Evolutionary conservation across 805 yeast genomes (phyloP).

Genomic region (Hyphopichia homilentoma): DNA sequence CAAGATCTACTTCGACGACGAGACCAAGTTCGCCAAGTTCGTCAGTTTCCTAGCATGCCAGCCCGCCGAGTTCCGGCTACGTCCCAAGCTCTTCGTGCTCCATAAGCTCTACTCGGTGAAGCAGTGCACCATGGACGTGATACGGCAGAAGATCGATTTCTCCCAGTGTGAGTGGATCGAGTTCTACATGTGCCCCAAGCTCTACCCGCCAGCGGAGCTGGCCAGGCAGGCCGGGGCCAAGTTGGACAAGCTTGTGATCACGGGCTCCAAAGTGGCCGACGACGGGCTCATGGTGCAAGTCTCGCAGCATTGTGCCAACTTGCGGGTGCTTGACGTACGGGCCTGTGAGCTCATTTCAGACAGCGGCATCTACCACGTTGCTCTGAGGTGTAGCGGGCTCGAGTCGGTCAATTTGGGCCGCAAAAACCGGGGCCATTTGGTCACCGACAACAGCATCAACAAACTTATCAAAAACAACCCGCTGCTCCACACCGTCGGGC

Average conservation of each 20-base stretch:
- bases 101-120: slow-evolving; percentile 58
- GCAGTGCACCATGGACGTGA: slow-evolving; percentile 51
- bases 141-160: slow-evolving; percentile 40
- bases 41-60: slow-evolving; percentile 5
- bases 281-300: slow-evolving; percentile 56
- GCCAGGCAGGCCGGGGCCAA: slow-evolving; percentile 20
- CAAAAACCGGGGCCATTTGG: slow-evolving; percentile 58
- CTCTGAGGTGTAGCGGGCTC: slow-evolving; percentile 55
- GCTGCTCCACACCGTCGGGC: slow-evolving; percentile 65
- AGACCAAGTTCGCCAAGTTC: slow-evolving; percentile 41
- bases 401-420: slow-evolving; percentile 75
- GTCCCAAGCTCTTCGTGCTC: slow-evolving; percentile 50
- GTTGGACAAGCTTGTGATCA: slow-evolving; percentile 50
- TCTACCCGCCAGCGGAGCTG: slow-evolving; percentile 49
- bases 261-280: slow-evolving; percentile 64
- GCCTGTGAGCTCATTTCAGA: slow-evolving; percentile 82
- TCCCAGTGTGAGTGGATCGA: slow-evolving; percentile 64
- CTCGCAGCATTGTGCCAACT: slow-evolving; percentile 51
- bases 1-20: slow-evolving; percentile 52
- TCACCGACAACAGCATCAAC: slow-evolving; percentile 67
- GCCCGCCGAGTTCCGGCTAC: slow-evolving; percentile 17
- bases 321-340: slow-evolving; percentile 68
- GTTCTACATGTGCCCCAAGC: slow-evolving; percentile 75
- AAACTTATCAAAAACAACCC: slow-evolving; percentile 53
- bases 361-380: slow-evolving; percentile 66